These are phyloP conservation scores for Neurospora africana DNA, from an alignment of 495 filamentous ascomycete genomes.

Conservation along the genomic window DNA sequence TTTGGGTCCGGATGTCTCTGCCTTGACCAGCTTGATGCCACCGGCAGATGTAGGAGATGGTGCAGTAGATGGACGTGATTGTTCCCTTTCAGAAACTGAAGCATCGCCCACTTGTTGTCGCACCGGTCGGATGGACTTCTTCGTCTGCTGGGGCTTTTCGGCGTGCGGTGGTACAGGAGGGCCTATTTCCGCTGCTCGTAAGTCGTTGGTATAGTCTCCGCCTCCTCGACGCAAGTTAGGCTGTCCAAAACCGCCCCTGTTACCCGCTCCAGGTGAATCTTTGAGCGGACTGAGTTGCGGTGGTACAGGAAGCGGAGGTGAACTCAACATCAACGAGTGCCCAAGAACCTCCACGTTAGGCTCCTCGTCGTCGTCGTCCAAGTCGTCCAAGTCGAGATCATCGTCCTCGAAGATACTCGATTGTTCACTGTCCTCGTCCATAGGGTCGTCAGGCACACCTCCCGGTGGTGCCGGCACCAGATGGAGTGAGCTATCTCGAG, in stretches of 20 bases:
- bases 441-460: conserved; percentile 20
- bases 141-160: conserved; percentile 16
- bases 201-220: neutral
- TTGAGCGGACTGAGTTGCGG: conserved; percentile 38
- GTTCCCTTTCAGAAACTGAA: neutral
- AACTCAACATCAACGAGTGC: conserved; percentile 29
- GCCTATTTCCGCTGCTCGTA: neutral
- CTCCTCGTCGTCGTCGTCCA: conserved; percentile 38
- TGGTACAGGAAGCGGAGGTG: conserved; percentile 23
- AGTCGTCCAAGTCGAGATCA: conserved; percentile 37
- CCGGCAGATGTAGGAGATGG: conserved; percentile 2
- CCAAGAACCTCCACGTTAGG: conserved; percentile 39
- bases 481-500: conserved; percentile 13
- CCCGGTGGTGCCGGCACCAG: conserved; percentile 25
- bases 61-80: neutral
- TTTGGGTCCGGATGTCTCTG: neutral
- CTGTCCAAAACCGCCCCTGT: conserved; percentile 20
- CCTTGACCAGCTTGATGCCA: conserved; percentile 2
- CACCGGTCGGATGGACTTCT: conserved; percentile 13
- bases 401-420: conserved; percentile 44
- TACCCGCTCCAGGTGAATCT: conserved; percentile 34
- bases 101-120: conserved; percentile 12
- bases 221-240: neutral
- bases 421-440: conserved; percentile 27
- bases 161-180: conserved; percentile 10